Evolutionary conservation across 2,329 filamentous ascomycete genomes (phyloP).

Genomic region (Trichoderma pleuroti): DNA sequence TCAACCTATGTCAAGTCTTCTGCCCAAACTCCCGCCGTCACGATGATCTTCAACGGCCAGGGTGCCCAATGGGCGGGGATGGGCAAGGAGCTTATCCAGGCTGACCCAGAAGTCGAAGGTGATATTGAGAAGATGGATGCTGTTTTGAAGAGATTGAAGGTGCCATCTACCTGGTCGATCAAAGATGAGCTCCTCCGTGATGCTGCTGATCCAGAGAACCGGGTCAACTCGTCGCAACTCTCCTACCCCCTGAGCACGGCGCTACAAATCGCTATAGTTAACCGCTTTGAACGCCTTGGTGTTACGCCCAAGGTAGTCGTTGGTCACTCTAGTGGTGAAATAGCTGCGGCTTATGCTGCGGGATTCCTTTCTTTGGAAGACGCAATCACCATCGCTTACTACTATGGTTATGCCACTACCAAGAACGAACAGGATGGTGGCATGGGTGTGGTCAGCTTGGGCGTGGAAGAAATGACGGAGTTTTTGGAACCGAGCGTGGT

Average conservation of each 20-base stretch:
- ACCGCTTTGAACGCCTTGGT: constrained; percentile 33
- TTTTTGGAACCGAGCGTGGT: constrained; percentile 22
- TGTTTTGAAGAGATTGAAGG: constrained; percentile 14
- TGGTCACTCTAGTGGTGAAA: constrained; percentile 28
- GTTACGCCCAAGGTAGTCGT: constrained; percentile 22
- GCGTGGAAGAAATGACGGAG: constrained; percentile 22
- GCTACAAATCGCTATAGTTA: constrained; percentile 47
- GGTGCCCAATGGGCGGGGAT: constrained; percentile 45
- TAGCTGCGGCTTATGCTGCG: constrained; percentile 26
- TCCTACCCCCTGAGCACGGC: constrained; percentile 53
- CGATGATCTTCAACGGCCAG: constrained; percentile 42
- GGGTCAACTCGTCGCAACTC: constrained; percentile 35
- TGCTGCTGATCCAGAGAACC: constrained; percentile 20
- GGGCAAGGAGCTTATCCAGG: constrained; percentile 32
- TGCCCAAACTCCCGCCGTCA: neutral
- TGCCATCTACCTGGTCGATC: constrained; percentile 30
- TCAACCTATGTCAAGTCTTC: neutral
- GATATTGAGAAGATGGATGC: constrained; percentile 19
- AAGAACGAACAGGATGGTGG: constrained; percentile 21
- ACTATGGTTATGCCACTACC: constrained; percentile 19
- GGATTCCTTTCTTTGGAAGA: constrained; percentile 20
- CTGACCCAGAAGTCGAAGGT: constrained; percentile 25
- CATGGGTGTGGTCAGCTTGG: constrained; percentile 35
- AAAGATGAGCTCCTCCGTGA: constrained; percentile 11
- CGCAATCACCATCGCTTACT: constrained; percentile 24